These are phyloP conservation scores for Cymbidium sinense DNA, from an alignment of 106 monocot species.

Conservation along the genomic window DNA sequence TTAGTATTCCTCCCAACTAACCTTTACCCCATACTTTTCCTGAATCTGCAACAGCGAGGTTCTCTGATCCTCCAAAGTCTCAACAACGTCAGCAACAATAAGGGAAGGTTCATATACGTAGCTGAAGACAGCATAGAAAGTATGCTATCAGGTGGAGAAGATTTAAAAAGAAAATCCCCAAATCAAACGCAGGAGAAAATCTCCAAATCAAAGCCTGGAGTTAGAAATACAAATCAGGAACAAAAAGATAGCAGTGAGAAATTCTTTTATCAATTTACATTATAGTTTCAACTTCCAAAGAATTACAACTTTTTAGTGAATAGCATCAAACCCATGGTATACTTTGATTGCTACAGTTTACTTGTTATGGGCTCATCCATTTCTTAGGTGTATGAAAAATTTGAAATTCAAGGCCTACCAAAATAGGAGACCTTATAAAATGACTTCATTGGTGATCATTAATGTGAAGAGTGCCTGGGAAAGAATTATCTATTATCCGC, in stretches of 20 bases:
- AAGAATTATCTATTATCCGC: too few species aligned
- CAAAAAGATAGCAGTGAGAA: not conserved
- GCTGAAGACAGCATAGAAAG: conserved; percentile 28
- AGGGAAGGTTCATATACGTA: conserved; percentile 81
- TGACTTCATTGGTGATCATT: too few species aligned
- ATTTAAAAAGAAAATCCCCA: not conserved
- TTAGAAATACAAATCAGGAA: conserved; percentile 1
- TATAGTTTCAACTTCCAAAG: not conserved
- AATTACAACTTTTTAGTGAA: not conserved
- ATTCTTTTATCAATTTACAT: not conserved
- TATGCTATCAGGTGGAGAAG: not conserved
- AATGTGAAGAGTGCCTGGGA: too few species aligned
- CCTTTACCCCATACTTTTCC: conserved; percentile 80
- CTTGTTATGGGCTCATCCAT: too few species aligned
- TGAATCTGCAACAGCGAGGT: conserved; percentile 62
- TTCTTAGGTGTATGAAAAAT: too few species aligned
- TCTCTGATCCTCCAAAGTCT: conserved; percentile 64
- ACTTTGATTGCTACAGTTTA: not conserved
- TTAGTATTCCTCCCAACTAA: conserved; percentile 16
- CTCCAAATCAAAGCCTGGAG: not conserved
- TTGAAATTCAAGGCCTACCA: too few species aligned
- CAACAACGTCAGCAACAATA: conserved; percentile 38
- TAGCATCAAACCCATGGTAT: not conserved
- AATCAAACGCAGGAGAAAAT: not conserved
- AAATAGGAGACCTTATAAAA: too few species aligned